A percentile compares a stretch with the other conserved stretches of the same genome.
phyloP scores from a whole-genome alignment of 176 grass and related monocot genomes.

The Microstegium vimineum region DNA sequence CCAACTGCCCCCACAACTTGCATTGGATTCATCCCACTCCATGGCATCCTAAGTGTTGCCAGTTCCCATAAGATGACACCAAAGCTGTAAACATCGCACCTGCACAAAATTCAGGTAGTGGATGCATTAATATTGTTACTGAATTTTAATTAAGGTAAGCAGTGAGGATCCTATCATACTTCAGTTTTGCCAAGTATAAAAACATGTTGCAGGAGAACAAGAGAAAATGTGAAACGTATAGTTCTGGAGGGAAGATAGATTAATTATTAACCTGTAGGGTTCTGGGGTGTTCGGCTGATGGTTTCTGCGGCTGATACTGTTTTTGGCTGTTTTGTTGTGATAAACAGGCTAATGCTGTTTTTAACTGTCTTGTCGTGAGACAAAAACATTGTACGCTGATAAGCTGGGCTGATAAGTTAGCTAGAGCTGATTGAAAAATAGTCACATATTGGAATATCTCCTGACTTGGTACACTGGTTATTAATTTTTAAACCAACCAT shows the following conservation, averaged over 20 bases:
- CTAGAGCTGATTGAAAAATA: background rate
- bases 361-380: no score
- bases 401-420: no score
- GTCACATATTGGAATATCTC: background rate
- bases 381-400: no score
- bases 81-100: conserved; percentile 98
- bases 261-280: background rate
- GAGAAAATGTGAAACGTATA: background rate
- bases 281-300: no score
- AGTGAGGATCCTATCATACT: background rate
- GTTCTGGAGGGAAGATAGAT: conserved; percentile 3
- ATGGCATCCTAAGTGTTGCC: conserved; percentile 92
- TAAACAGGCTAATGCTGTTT: no score
- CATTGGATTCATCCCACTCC: conserved; percentile 98
- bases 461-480: background rate
- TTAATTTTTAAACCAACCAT: background rate
- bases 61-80: conserved; percentile 98
- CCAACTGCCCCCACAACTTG: conserved; percentile 98
- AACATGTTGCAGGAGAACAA: background rate
- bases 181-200: background rate
- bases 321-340: no score
- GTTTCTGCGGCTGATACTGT: no score
- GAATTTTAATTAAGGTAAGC: background rate
- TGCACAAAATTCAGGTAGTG: conserved; percentile 36
- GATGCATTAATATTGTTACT: background rate